Percentiles rank a stretch among this genome's conserved stretches.
These are phyloP conservation scores for Eimeria necatrix DNA, from an alignment of 169 alveolate genomes.

Conservation along the genomic window DNA sequence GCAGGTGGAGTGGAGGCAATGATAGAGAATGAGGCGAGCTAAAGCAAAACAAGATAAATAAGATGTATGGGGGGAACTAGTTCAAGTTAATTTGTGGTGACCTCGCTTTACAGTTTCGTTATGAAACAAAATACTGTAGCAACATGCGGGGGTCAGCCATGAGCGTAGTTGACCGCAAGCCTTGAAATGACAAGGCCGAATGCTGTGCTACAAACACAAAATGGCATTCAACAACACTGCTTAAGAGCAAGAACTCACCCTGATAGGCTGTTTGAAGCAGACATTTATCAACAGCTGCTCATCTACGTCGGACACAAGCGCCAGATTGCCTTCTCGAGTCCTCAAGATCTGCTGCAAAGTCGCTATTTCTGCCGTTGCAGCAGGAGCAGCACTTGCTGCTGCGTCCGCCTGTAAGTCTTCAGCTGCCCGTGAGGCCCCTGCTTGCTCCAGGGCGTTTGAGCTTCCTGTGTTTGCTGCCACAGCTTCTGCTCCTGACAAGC, in stretches of 20 bases:
- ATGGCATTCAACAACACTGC: neutral
- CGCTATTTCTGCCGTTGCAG: neutral
- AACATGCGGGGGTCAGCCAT: too few species aligned
- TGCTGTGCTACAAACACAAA: too few species aligned
- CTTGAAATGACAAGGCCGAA: too few species aligned
- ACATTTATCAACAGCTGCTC: conserved; percentile 46
- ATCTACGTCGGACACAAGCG: conserved; percentile 62
- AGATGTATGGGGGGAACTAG: neutral
- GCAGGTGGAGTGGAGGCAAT: conserved; percentile 15
- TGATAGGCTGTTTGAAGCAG: conserved; percentile 63
- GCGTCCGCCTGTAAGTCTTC: neutral
- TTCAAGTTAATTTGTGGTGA: neutral
- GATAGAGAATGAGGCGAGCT: conserved; percentile 32
- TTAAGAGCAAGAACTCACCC: neutral
- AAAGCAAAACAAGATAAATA: neutral
- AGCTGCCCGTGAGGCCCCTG: neutral
- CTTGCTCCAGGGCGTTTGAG: neutral
- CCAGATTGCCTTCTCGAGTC: conserved; percentile 18
- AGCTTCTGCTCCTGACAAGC: neutral
- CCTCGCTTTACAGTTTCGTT: too few species aligned
- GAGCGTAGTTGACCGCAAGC: too few species aligned
- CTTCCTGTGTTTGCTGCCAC: neutral
- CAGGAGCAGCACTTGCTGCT: conserved; percentile 27
- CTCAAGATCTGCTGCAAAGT: conserved; percentile 56
- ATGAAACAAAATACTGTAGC: too few species aligned